phyloP scores from a whole-genome alignment of 1,284 basidiomycete species.

The Fomitiporia mediterranea region DNA sequence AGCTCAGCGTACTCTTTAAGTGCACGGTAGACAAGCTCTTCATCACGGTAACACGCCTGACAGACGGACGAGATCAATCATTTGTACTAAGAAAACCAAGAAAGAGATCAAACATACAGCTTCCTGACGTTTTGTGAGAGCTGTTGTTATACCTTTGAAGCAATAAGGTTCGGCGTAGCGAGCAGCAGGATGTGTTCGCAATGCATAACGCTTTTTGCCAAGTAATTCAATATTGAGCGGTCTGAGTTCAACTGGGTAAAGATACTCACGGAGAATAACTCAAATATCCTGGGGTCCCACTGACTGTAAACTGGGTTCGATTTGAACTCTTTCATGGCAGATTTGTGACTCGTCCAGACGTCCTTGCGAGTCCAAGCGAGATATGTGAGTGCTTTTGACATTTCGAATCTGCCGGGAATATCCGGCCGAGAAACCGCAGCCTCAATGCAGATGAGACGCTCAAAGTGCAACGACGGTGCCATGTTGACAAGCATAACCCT shows the following conservation, averaged over 20 bases:
- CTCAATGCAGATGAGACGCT: background rate
- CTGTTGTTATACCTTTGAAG: constrained; percentile 21
- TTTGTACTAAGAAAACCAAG: background rate
- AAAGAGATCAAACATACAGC: constrained; percentile 13
- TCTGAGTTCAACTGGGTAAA: background rate
- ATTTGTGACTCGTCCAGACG: constrained; percentile 21
- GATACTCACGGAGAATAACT: constrained; percentile 22
- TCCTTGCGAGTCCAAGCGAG: constrained; percentile 18
- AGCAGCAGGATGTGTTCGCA: constrained; percentile 22
- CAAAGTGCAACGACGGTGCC: background rate
- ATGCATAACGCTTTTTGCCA: constrained; percentile 17
- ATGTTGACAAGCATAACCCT: constrained; percentile 1
- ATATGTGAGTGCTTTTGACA: background rate
- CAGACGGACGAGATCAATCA: background rate
- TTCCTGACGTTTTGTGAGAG: constrained; percentile 21
- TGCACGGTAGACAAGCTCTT: constrained; percentile 17
- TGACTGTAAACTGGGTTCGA: constrained; percentile 18
- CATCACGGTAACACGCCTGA: constrained; percentile 18
- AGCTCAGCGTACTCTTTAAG: constrained; percentile 15
- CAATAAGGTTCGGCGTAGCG: constrained; percentile 17
- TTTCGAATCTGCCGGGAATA: background rate
- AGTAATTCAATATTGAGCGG: background rate
- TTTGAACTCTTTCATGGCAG: constrained; percentile 19
- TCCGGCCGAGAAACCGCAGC: background rate
- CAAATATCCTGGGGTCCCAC: constrained; percentile 24